These are phyloP conservation scores for Colletotrichum gloeosporioides DNA, from an alignment of 2,329 filamentous ascomycete species.

Conservation along the genomic window DNA sequence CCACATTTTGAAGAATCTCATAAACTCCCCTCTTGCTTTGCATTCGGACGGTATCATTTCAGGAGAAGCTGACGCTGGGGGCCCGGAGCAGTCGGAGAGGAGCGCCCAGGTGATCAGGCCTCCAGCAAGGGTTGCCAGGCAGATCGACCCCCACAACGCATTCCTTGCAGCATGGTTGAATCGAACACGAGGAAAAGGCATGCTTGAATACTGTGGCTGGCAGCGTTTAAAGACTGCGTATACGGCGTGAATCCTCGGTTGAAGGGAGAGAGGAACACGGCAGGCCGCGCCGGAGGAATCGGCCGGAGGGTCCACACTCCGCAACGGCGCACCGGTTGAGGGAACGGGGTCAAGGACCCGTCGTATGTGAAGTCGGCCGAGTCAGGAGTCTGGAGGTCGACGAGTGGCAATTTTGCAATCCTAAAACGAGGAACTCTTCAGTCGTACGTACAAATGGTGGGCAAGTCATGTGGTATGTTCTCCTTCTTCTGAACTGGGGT, in stretches of 20 bases:
- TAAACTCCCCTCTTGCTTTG: background rate
- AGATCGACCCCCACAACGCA: background rate
- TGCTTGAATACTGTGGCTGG: background rate
- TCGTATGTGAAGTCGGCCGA: no score
- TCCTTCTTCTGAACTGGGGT: background rate
- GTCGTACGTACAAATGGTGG: background rate
- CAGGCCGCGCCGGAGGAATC: background rate
- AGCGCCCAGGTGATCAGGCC: background rate
- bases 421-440: background rate
- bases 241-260: background rate
- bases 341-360: background rate
- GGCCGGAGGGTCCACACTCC: background rate
- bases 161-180: background rate
- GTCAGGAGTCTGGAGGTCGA: no score
- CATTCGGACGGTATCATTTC: background rate
- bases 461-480: background rate
- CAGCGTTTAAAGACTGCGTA: background rate
- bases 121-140: background rate
- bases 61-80: accelerated
- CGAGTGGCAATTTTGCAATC: background rate
- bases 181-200: background rate
- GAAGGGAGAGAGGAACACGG: background rate
- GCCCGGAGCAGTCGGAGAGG: background rate
- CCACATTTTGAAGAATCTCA: background rate
- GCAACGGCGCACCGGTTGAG: background rate